phyloP scores from a whole-genome alignment of 2,329 filamentous ascomycete species.

The Fusarium longipes region DNA sequence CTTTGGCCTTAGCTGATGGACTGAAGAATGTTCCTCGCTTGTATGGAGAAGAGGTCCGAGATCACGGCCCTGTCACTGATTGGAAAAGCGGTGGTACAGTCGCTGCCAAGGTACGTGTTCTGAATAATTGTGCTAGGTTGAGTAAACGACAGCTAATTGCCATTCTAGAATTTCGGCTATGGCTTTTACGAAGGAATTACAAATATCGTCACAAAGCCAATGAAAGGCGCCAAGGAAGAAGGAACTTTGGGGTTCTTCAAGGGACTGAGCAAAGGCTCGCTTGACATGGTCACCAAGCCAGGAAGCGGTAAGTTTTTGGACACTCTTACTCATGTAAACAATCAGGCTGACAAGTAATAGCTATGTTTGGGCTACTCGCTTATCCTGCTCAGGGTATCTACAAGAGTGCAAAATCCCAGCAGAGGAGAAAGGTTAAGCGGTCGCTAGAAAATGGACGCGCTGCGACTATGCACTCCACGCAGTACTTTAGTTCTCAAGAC shows the following conservation, averaged over 20 bases:
- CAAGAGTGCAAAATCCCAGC: neutral
- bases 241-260: neutral
- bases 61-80: neutral
- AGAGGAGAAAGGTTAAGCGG: neutral
- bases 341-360: neutral
- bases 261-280: neutral
- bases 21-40: neutral
- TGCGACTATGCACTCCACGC: neutral
- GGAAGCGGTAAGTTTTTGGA: neutral
- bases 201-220: neutral
- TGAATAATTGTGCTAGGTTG: neutral
- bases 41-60: neutral
- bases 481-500: neutral
- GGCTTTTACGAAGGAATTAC: neutral
- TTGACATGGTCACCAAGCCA: neutral
- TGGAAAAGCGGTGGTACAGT: neutral
- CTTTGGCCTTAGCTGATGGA: neutral
- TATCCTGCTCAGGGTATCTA: slow-evolving; percentile 1
- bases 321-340: neutral
- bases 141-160: neutral
- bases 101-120: neutral
- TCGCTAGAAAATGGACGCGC: neutral
- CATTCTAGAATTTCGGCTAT: neutral
- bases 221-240: neutral
- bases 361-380: neutral